Base-by-base conservation (phyloP, 2,329 filamentous ascomycete genomes). In the Fusarium poae region DNA sequence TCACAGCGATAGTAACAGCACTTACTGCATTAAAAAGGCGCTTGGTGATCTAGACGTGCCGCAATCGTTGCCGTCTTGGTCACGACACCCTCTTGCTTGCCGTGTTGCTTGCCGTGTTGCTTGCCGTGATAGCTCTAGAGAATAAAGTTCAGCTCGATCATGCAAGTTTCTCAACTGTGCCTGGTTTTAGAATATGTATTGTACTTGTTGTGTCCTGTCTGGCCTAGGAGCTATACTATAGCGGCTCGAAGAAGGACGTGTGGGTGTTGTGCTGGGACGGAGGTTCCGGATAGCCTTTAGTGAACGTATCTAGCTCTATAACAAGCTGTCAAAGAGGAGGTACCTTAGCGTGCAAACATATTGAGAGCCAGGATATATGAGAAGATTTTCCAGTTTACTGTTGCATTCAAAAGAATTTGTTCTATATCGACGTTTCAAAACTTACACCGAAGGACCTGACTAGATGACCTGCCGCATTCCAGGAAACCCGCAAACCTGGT, bases 401-500 rank as follows among this genome's bases (percentile, higher is more conserved):
- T 37, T 15, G 5, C 12, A 13, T 7, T 11, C 3, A 35, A 16
- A 2, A 7, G 16, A 37, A 37, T 20, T 12, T 4, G 21, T 20
- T 50, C 8, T 4, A 49, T 25, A 21, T 62, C 7, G 10, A 44
- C 6, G 20, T 30, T 35, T 23, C 16, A 32, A 15, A 10, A 29
- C 11, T 32, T 43, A 27, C 40, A 46, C n/a, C 10, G 10, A 21
- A 21, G 44, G 42, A 46, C 7, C 51, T 63, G 27, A 35, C 51
- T 63, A 63, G 60, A 63, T 29, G 37, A 16, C 25, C 27, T 63
- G n/a, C 49, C 57, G 43, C 60, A 63, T 64, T 63, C 51, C 58
- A 63, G 29, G 15, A 21, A 50, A 21, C 39, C 58, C 44, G 20
- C 13, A 29, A 10, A 32, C 29, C 43, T 43, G 55, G 62, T 34